phyloP scores from a whole-genome alignment of 176 grass and related monocot species.

The Oryza coarctata region DNA sequence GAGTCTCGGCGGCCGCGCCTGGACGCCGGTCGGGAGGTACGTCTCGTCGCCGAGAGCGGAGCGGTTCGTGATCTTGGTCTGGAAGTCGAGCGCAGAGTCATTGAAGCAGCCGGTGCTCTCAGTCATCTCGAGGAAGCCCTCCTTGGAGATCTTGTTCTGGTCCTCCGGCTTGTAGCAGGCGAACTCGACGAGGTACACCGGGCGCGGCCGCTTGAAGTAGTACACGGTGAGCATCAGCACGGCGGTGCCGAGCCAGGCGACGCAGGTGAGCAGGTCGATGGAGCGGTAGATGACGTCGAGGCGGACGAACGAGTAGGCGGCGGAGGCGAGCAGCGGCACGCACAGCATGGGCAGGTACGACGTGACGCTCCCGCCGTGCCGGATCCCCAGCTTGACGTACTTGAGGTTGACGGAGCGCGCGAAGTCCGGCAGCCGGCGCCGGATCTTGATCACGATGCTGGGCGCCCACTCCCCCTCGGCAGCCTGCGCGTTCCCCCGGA shows the following conservation, averaged over 20 bases:
- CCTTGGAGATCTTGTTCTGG: conserved; percentile 63
- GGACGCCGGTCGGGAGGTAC: conserved; percentile 55
- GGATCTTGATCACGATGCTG: conserved; percentile 76
- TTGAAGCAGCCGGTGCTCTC: conserved; percentile 56
- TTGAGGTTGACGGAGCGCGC: conserved; percentile 72
- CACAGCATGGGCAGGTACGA: conserved; percentile 42
- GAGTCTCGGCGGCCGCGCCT: conserved; percentile 58
- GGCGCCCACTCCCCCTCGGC: conserved; percentile 1
- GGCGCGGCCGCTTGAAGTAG: conserved; percentile 67
- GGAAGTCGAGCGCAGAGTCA: conserved; percentile 51
- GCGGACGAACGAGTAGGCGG: conserved; percentile 43
- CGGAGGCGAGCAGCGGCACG: conserved; percentile 47
- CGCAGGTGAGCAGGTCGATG: conserved; percentile 64
- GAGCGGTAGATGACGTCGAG: conserved; percentile 61
- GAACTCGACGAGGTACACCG: conserved; percentile 70
- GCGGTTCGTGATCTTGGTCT: conserved; percentile 69
- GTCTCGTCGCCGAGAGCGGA: conserved; percentile 69
- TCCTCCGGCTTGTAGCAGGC: conserved; percentile 72
- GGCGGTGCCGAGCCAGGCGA: conserved; percentile 49
- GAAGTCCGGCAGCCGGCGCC: conserved; percentile 67
- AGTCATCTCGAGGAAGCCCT: conserved; percentile 63
- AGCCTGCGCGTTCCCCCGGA: conserved; percentile 14
- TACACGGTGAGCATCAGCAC: conserved; percentile 55
- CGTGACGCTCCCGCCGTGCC: conserved; percentile 51
- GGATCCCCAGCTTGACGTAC: conserved; percentile 69